Base-by-base conservation (phyloP, 2,329 filamentous ascomycete genomes). In the Salinomyces thailandicus region DNA sequence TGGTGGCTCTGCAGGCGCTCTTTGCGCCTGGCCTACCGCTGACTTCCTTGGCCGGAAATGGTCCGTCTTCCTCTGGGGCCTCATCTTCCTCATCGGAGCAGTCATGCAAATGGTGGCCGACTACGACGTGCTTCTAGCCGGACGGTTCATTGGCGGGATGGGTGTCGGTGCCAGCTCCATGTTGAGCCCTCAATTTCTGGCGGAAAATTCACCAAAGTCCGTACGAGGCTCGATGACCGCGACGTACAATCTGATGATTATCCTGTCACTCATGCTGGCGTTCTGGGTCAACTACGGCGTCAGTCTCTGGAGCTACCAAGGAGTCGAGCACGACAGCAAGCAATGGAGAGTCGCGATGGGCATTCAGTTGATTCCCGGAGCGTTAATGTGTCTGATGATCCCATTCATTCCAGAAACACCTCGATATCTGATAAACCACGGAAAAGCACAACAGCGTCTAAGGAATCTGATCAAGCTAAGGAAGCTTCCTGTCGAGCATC, bases 401-500 rank as follows among this genome's bases (percentile, higher is more conserved):
- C 44, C 44, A 5, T 38, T 45, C 27, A 33, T 44, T 11, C 40
- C 41, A 15, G 43, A 45, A 18, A 45, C 43, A 12, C 43, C 43
- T 9, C 34, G 43, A n/a, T 26, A 26, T n/a, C 22, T 26, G 9
- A 26, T 26, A 8, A 26, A n/a, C 22, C 22, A 26, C 22, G 22
- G 22, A 8, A 8, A 26, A n/a, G 9, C 22, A 8, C 37, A 45
- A 18, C 34, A 43, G 22, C 40, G 43, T 11, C 27, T 45, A 19
- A 41, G 33, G 20, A 45, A 45, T 27, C 30, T 45, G 18, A 38
- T 35, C 5, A 38, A 34, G 29, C 39, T 52, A 13, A 41, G 48
- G 16, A 43, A 44, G 28, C 42, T 50, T 26, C 44, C 46, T n/a
- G 32, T 32, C 1, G 43, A 50, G 17, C 47, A 50, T 26, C 43